Evolutionary conservation across 2,329 filamentous ascomycete genomes (phyloP).

Genomic region (Pezicula carpinea): DNA sequence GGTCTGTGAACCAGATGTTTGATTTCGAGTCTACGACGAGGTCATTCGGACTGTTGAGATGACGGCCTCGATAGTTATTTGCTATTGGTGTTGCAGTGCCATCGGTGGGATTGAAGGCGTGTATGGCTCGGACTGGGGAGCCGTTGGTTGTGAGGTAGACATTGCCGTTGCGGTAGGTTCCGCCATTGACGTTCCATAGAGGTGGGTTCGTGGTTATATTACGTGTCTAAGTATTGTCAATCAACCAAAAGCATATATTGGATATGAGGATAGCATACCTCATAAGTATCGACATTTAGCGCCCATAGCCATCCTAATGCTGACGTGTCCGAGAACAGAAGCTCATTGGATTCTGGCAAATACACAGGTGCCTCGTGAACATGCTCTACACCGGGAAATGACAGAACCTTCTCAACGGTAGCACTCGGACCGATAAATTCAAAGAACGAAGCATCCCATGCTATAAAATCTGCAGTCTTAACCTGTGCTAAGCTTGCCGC

Average conservation of each 20-base stretch:
- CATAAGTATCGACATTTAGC: slow-evolving; percentile 1
- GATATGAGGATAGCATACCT: not conserved
- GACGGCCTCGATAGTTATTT: slow-evolving; percentile 2
- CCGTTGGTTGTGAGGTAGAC: slow-evolving; percentile 6
- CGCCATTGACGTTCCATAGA: not conserved
- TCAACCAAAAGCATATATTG: not conserved
- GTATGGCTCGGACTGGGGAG: not conserved
- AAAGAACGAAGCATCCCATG: slow-evolving; percentile 15
- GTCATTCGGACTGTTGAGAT: slow-evolving; percentile 3
- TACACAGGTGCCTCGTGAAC: slow-evolving; percentile 15
- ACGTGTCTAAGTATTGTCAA: not conserved
- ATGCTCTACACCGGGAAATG: slow-evolving; percentile 8
- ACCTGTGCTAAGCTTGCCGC: not conserved
- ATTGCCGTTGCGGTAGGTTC: not conserved
- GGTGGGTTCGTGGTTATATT: slow-evolving; percentile 1
- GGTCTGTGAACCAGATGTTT: slow-evolving; percentile 3
- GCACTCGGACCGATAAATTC: slow-evolving; percentile 13
- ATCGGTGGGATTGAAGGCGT: not conserved
- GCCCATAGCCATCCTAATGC: slow-evolving; percentile 1
- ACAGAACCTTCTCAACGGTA: slow-evolving; percentile 9
- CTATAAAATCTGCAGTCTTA: slow-evolving; percentile 16
- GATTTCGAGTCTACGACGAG: not conserved
- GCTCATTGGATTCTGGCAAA: slow-evolving; percentile 8
- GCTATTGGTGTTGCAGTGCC: not conserved
- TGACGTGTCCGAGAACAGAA: slow-evolving; percentile 9